Conservation (phyloP, 129 eudicot genomes). For the Scalesia atractyloides region DNA sequence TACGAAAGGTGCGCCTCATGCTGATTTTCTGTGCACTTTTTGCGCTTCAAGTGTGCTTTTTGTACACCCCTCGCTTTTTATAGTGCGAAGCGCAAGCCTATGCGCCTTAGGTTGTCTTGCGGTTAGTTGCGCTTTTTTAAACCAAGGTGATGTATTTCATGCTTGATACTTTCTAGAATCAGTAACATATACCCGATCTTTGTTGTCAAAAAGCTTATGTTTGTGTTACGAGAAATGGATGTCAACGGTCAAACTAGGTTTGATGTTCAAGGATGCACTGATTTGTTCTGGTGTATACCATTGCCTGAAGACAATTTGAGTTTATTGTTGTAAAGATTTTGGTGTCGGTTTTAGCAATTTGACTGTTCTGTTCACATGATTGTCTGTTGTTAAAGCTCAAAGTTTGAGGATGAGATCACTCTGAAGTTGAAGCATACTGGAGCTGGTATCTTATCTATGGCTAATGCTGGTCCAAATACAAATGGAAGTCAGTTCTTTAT, state of each 20-base stretch:
- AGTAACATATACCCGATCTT: not conserved
- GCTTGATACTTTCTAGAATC: not conserved
- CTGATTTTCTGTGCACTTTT: too few relatives aligned
- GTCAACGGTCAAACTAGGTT: not conserved
- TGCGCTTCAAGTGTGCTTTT: too few relatives aligned
- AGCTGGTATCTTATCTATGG: conserved; percentile 98
- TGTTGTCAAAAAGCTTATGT: not conserved
- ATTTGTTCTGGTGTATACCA: not conserved
- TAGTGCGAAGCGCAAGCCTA: too few relatives aligned
- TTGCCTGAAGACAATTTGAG: not conserved
- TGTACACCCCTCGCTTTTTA: too few relatives aligned
- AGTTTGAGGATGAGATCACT: conserved; percentile 87
- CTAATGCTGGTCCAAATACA: conserved; percentile 99
- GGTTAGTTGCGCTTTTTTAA: too few relatives aligned
- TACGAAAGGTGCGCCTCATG: too few relatives aligned
- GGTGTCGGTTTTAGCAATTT: not conserved
- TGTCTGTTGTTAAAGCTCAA: conserved; percentile 49
- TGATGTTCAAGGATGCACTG: not conserved
- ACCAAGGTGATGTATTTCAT: too few relatives aligned
- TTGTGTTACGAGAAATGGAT: not conserved
- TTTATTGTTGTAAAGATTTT: not conserved
- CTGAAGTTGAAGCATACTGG: conserved; percentile 96
- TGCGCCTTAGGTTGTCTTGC: too few relatives aligned
- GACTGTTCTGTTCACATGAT: conserved; percentile 22
- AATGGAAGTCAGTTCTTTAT: conserved; percentile 97